Evolutionary conservation across 495 filamentous ascomycete genomes (phyloP), one percentile per base, ranked within the genome.

Genomic region (Talaromyces nanjingensis): DNA sequence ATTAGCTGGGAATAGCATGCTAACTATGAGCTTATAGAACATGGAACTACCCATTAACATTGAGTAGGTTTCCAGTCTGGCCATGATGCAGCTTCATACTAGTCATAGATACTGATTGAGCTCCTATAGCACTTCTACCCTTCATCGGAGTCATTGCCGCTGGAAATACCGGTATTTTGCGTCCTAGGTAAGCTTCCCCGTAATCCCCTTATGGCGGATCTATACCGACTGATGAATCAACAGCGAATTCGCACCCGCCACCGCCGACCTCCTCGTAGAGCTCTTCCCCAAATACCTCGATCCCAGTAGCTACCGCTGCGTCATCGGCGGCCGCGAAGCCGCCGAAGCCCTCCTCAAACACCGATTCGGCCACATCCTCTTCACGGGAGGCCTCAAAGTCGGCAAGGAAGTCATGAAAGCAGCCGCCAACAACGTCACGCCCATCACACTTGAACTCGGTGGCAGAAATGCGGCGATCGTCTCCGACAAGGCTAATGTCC

Each of bases 331-430:
- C 4, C 71, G 93, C 16, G 79, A 84, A 14, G 91, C 94, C 79
- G 90, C 88, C 12, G 86, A 83, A 6, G 82, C 84, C 9, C 77
- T 96, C n/a, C 79, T 97, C 16, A 81, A 91, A 62, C 82, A 89
- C 69, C 92, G 92, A 69, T 96, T 89, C 86, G 91, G 92, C 71
- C 94, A 96, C 77, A 91, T 97, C 60, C 92, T 93, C 75, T 97
- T 92, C 74, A 97, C 93, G 16, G 93, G 93, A 39, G 84, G 81
- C 54, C 72, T 77, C 0, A 74, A 69, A 18, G 87, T 96, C 25
- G 93, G 87, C 59, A 88, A 79, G 61, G 90, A 96, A 71, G 86
- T 97, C 60, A 84, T 90, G 24, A 87, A 89, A 69, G 93, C 93
- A 68, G 93, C 93, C 2, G 92, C 93, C 24, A 91, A 96, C 77